Base-by-base conservation (phyloP, 768 basidiomycete genomes). In the Tylopilus intermedius region DNA sequence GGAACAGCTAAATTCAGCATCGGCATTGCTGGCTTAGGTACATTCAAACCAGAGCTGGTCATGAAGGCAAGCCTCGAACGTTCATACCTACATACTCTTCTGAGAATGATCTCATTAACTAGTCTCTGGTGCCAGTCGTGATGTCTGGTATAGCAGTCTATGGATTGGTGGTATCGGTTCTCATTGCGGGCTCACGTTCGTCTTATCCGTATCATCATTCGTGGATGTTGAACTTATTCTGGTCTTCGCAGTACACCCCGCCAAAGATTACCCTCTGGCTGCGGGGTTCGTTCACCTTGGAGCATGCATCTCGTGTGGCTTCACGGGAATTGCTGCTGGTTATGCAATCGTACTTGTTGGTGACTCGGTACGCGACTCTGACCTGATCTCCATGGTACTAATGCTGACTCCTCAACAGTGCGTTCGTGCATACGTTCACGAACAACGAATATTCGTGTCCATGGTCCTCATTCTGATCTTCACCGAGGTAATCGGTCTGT, bases 111-210 rank as follows among this genome's bases (percentile, higher is more conserved):
- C 22, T 24, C 35, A 15, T 57, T 11, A 26, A 29, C 32, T 62
- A 94, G 92, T 94, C 92, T 14, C 78, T 96, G 49, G 93, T 97
- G 58, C 94, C 94, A 4, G 94, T 96, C 33, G 93, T 98, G 69
- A 96, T 97, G 94, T 90, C 92, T 53, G 94, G 94, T 73, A 96
- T 96, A 59, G 94, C 94, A 29, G 94, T 98, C 35, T 98, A 97
- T 66, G 94, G 94, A 8, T 79, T 98, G 39, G 95, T 98, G 8
- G 94, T 97, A 13, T 90, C 91, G 4, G 94, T 97, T 29, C 80
- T 98, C 51, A 96, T 96, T 56, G 79, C 88, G 15, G 90, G 90
- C 49, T 72, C 71, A 54, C 62, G 81, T 83, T 57, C 62, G 80
- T 75, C 11, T 49, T 39, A 35, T 45, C 44, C 21, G 27, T 43